A percentile compares a stretch with the other conserved stretches of the same genome.
phyloP scores from a whole-genome alignment of 306 rosid genomes.

The Benincasa hispida region DNA sequence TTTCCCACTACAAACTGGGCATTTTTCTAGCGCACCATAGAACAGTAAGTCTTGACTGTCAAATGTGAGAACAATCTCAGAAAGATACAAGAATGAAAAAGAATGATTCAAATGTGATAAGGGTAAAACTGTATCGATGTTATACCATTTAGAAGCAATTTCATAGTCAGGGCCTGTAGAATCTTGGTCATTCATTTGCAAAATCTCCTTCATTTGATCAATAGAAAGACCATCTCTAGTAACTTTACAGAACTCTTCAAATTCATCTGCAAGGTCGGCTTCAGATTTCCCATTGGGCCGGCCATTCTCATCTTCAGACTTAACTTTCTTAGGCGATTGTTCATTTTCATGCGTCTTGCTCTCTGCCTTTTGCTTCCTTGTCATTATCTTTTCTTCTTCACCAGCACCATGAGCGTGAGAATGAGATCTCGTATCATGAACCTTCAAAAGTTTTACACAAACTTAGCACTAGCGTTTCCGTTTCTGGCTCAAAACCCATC shows the following conservation, averaged over 20 bases:
- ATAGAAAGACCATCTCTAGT: conserved; percentile 38
- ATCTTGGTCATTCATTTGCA: conserved; percentile 50
- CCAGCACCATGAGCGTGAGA: conserved; percentile 40
- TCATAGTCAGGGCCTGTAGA: conserved; percentile 39
- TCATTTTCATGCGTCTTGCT: conserved; percentile 45
- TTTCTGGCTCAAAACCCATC: background rate
- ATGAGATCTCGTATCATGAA: conserved; percentile 56
- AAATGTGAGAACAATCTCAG: background rate
- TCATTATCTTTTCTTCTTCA: conserved; percentile 60
- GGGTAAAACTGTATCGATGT: background rate
- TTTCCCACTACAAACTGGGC: conserved; percentile 56
- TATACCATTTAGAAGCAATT: conserved; percentile 42
- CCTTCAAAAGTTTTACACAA: conserved; percentile 24
- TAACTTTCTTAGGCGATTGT: conserved; percentile 49
- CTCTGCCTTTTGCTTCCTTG: conserved; percentile 83
- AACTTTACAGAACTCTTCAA: conserved; percentile 39
- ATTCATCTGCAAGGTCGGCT: conserved; percentile 22
- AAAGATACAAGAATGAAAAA: background rate
- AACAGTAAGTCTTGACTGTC: conserved; percentile 73
- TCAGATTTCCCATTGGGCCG: conserved; percentile 29
- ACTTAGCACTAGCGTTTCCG: background rate
- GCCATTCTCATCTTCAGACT: conserved; percentile 37
- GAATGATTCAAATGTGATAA: background rate
- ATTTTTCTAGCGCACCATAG: conserved; percentile 51
- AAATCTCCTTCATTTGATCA: conserved; percentile 45